A percentile compares a stretch with the other conserved stretches of the same genome.
Conservation (phyloP, 805 yeast genomes). For the Zygosaccharomyces pseudorouxii region DNA sequence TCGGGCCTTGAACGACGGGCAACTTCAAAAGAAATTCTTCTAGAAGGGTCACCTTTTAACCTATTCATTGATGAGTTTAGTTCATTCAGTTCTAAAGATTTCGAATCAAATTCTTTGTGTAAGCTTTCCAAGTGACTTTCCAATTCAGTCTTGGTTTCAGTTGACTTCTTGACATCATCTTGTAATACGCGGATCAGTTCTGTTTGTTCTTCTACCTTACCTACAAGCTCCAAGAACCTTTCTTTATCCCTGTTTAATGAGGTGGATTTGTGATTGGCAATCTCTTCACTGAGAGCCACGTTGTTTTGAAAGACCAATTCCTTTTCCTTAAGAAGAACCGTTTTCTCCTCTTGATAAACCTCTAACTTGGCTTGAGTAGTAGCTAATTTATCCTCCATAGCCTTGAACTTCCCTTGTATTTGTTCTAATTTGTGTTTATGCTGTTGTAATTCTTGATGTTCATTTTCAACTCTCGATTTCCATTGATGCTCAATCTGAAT, state of each 20-base stretch:
- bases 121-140: conserved; percentile 5
- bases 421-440: conserved; percentile 2
- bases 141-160: conserved; percentile 1
- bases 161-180: conserved; percentile 4
- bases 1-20: conserved; percentile 26
- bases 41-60: conserved; percentile 23
- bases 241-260: conserved; percentile 7
- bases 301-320: conserved; percentile 6
- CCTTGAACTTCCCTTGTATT: conserved; percentile 1
- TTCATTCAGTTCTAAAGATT: conserved; percentile 5
- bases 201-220: conserved; percentile 6
- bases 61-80: conserved; percentile 3
- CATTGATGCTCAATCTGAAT: conserved; percentile 16
- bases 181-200: conserved; percentile 1
- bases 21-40: conserved; percentile 23
- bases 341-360: conserved; percentile 8
- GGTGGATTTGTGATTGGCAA: conserved; percentile 5
- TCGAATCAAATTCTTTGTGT: conserved; percentile 1
- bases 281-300: conserved; percentile 8
- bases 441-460: conserved; percentile 2
- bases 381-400: conserved; percentile 5
- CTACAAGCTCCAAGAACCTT: conserved; percentile 8
- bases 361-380: conserved; percentile 7
- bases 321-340: conserved; percentile 10
- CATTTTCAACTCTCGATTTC: conserved; percentile 12